Conservation (phyloP, 176 grass and related monocot genomes). For the Aegilops bicornis region DNA sequence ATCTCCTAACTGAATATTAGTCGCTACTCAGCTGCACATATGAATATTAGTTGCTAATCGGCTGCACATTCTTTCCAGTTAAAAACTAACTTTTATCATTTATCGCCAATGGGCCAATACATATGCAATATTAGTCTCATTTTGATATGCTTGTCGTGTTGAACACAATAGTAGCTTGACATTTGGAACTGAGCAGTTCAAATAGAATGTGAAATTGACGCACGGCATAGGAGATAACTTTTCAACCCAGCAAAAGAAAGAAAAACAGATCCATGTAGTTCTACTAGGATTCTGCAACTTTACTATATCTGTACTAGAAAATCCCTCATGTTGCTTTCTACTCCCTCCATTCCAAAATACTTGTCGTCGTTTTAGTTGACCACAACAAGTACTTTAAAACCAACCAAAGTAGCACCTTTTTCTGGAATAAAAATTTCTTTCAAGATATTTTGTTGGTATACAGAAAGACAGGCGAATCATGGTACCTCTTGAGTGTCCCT, state of each 20-base stretch:
- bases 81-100: background rate
- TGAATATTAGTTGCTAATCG: too few relatives aligned
- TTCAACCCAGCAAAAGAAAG: background rate
- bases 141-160: background rate
- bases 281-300: background rate
- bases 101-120: background rate
- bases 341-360: too few relatives aligned
- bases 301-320: background rate
- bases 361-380: too few relatives aligned
- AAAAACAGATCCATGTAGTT: background rate
- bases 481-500: constrained; percentile 87
- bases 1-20: background rate
- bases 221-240: background rate
- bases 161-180: background rate
- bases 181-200: background rate
- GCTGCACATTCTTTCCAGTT: background rate
- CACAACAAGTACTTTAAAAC: background rate
- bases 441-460: background rate
- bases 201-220: background rate
- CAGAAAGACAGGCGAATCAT: background rate
- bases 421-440: background rate
- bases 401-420: background rate
- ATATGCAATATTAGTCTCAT: background rate
- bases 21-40: background rate
- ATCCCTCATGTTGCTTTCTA: background rate